Base-by-base conservation (phyloP, 129 eudicot genomes). In the Saussurea involucrata region DNA sequence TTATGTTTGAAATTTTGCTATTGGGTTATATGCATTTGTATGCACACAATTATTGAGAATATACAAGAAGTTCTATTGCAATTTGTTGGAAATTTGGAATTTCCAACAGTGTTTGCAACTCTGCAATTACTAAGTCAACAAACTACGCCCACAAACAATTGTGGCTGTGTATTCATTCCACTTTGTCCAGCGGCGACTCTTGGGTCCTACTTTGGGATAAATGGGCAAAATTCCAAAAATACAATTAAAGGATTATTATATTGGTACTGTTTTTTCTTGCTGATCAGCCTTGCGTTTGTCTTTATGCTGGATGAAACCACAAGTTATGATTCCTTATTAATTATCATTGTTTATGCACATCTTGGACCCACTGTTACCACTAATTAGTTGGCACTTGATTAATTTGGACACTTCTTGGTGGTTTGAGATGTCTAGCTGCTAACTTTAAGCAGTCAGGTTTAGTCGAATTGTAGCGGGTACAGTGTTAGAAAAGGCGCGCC, bases 131-230 rank as follows among this genome's bases (percentile, higher is more conserved):
- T 58, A 25, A 75, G 80, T 81, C 84, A 81, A 68, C 60, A 81
- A 81, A 81, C n/a, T 37, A 75, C 33, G 76, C 68, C 76, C 34
- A 60, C 15, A 21, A 20, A 25, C 6, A 55, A 21, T 64, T 33
- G 78, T 65, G 80, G 76, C 84, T 81, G 66, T 29, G 24, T 81
- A 66, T 74, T 74, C 57, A 21, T 75, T 81, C 80, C 71, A 81
- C 84, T 81, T 81, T 42, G 84, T 24, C 65, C 80, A 68, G 57
- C 76, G 37, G 70, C 58, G 66, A 58, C 80, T 74, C 53, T 60
- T 57, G 73, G 68, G 78, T 66, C 78, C 72, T 79, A 79, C 73
- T 46, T 72, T 64, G 73, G 11, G 27, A 9, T 58, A 81, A 75
- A 58, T 61, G 37, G 44, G 40, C 71, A 81, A 74, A 37, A 28